These are phyloP conservation scores for Penicillium cinerascens DNA, from an alignment of 495 filamentous ascomycete genomes.

Conservation along the genomic window DNA sequence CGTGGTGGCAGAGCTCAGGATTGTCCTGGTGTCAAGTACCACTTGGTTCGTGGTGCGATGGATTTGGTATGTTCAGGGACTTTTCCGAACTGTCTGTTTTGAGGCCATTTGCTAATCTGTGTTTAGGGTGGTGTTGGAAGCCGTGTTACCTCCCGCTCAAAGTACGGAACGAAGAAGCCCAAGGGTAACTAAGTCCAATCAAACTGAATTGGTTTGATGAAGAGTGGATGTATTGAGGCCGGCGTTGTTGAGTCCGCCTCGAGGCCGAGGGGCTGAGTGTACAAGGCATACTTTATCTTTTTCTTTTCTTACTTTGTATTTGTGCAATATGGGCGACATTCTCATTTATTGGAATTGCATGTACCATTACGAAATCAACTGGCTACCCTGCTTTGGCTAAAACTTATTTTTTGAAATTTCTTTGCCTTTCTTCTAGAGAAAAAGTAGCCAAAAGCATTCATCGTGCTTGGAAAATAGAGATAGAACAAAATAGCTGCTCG, in stretches of 20 bases:
- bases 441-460: neutral
- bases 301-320: conserved; percentile 4
- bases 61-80: conserved; percentile 71
- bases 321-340: conserved; percentile 12
- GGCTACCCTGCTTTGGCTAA: no score
- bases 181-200: conserved; percentile 53
- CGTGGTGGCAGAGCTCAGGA: conserved; percentile 89
- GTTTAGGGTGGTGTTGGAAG: conserved; percentile 83
- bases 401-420: neutral
- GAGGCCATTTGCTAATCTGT: neutral
- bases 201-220: conserved; percentile 1
- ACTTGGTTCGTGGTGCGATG: conserved; percentile 84
- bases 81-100: neutral
- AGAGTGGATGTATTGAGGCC: neutral
- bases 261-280: neutral
- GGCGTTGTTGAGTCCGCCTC: neutral
- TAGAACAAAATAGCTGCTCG: conserved; percentile 11
- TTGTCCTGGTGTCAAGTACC: conserved; percentile 97
- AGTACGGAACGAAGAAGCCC: conserved; percentile 98
- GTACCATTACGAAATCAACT: conserved; percentile 15
- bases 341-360: conserved; percentile 10
- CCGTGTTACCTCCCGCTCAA: conserved; percentile 78
- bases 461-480: neutral
- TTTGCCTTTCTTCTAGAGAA: neutral
- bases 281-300: neutral